Evolutionary conservation across 768 basidiomycete genomes (phyloP), one percentile per base, ranked within the genome.

Genomic region (Candolleomyces efflorescens): DNA sequence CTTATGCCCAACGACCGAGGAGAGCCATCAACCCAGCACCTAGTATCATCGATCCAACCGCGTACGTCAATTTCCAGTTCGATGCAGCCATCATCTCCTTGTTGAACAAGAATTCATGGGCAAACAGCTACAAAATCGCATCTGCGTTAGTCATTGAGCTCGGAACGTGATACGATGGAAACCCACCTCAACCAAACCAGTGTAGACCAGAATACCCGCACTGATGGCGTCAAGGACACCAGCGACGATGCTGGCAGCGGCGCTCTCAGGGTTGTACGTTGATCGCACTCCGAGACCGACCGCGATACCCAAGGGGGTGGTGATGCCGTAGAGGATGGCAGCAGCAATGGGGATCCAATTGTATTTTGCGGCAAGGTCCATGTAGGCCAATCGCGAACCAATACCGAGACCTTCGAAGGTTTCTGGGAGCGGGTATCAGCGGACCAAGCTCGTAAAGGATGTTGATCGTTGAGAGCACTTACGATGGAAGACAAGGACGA

Each of bases 401-500:
- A 98, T 77, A 68, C 94, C 96, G 46, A 98, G 81, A 20, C 94
- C 96, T 70, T 98, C 96, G 65, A 98, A 98, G 44, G 83, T 89
- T 80, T 96, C 91, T 94, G 65, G 6, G 32, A 44, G 20, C 47
- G 2, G 11, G 18, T 3, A 41, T 43, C n/a, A 47, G 20, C 46
- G 51, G 0, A 46, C 41, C 1, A 39, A 23, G 20, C 5, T 15
- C 20, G 57, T 17, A 41, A 26, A 24, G 12, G 22, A 17, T n/a
- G 15, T 11, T 22, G n/a, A 57, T 26, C 11, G 26, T 2, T 32
- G 2, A 32, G 5, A 32, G 32, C 17, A 82, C 90, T 67, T 68
- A 94, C 93, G 95, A 67, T 98, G 96, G 74, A 95, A 94, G 64
- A 94, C 74, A 23, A 97, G 69, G 53, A 98, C 96, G 58, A 92